Evolutionary conservation across 768 basidiomycete species (phyloP).

Genomic region (Leccinum rimulosum): DNA sequence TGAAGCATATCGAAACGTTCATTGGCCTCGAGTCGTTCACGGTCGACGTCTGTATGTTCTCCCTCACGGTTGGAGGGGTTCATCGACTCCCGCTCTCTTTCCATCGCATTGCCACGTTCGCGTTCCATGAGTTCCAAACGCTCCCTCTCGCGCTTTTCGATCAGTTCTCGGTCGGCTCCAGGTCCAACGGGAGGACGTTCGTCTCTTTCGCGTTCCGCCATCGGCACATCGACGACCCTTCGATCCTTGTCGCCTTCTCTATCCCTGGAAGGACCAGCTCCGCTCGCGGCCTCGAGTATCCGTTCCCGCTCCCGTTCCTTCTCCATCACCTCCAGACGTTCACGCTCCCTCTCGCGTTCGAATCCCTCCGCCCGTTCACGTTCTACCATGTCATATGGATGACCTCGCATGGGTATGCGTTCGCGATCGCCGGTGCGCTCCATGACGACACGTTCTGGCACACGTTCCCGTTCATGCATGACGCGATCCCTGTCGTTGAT

Average conservation of each 20-base stretch:
- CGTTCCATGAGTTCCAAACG: constrained; percentile 24
- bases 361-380: constrained; percentile 28
- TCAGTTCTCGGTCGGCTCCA: constrained; percentile 20
- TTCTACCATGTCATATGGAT: constrained; percentile 21
- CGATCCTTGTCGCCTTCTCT: constrained; percentile 26
- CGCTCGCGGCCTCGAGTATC: constrained; percentile 16
- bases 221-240: constrained; percentile 12
- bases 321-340: constrained; percentile 27
- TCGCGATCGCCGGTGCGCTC: constrained; percentile 29
- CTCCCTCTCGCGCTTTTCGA: constrained; percentile 30
- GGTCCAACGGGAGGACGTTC: constrained; percentile 18
- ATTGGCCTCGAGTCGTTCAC: constrained; percentile 24
- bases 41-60: constrained; percentile 23
- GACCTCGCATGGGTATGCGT: constrained; percentile 20
- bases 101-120: constrained; percentile 13
- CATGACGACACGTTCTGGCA: constrained; percentile 13
- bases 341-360: constrained; percentile 36
- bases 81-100: constrained; percentile 19
- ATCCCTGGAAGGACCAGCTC: constrained; percentile 17
- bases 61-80: constrained; percentile 17
- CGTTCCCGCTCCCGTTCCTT: constrained; percentile 20
- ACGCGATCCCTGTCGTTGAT: constrained; percentile 23
- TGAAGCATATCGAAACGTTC: constrained; percentile 33
- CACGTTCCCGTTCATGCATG: constrained; percentile 25
- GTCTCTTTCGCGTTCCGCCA: constrained; percentile 23